Conservation (phyloP, 352 stramenopile genomes). For the Albugo laibachii region DNA sequence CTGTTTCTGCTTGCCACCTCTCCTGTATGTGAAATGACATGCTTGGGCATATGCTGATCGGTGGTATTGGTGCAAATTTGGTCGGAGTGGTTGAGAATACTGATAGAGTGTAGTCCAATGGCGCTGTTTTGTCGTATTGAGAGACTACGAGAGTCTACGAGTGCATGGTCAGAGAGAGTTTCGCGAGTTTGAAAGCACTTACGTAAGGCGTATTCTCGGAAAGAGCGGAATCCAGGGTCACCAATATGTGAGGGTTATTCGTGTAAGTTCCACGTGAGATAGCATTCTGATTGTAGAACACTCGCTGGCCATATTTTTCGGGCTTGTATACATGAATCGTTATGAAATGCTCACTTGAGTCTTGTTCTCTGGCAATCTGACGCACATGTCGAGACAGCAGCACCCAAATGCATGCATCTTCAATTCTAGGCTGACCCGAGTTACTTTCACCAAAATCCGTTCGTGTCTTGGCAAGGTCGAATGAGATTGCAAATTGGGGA, state of each 20-base stretch:
- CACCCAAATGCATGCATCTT: conserved; percentile 45
- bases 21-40: conserved; percentile 5
- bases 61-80: conserved; percentile 25
- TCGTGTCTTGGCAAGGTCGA: conserved; percentile 23
- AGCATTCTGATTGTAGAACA: conserved; percentile 71
- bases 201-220: conserved; percentile 27
- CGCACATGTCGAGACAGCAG: conserved; percentile 86
- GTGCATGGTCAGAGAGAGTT: not conserved
- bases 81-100: conserved; percentile 74
- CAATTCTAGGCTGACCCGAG: not conserved
- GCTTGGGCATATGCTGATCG: conserved; percentile 7
- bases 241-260: conserved; percentile 84
- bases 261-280: conserved; percentile 77
- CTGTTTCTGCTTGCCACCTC: conserved; percentile 19
- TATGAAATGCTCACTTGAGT: conserved; percentile 57
- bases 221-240: conserved; percentile 68
- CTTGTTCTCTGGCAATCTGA: conserved; percentile 21
- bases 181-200: conserved; percentile 4
- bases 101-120: conserved; percentile 75
- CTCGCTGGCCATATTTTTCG: conserved; percentile 24
- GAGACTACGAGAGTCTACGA: conserved; percentile 79
- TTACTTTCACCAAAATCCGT: conserved; percentile 6
- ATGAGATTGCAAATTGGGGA: conserved; percentile 82
- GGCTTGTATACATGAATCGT: conserved; percentile 80
- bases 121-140: conserved; percentile 82